These are phyloP conservation scores for Prunus mongolica DNA, from an alignment of 306 rosid species.

Conservation along the genomic window DNA sequence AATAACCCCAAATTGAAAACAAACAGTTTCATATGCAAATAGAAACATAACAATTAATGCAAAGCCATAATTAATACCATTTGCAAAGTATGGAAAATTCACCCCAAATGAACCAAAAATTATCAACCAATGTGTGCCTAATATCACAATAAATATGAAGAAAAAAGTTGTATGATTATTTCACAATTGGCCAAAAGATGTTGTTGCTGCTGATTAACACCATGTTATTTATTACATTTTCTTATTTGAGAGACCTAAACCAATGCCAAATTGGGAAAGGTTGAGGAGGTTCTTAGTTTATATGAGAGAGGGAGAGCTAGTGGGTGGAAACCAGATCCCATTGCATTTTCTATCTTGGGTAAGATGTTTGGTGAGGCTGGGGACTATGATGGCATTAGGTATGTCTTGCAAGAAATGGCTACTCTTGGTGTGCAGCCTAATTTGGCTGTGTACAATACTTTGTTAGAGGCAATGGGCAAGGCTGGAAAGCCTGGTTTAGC, in stretches of 20 bases:
- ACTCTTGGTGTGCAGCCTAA: constrained; percentile 72
- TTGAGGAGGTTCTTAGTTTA: constrained; percentile 75
- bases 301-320: constrained; percentile 85
- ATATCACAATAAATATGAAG: neutral
- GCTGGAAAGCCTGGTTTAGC: constrained; percentile 96
- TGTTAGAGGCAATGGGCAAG: constrained; percentile 95
- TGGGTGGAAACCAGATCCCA: constrained; percentile 86
- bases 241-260: neutral
- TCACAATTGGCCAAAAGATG: neutral
- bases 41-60: no score
- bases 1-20: no score
- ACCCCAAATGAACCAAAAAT: no score
- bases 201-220: no score
- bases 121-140: no score
- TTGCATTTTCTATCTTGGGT: constrained; percentile 74
- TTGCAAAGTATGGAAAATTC: no score
- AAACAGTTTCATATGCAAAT: no score
- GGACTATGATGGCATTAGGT: constrained; percentile 78
- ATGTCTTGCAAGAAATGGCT: constrained; percentile 85
- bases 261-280: constrained; percentile 70
- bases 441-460: constrained; percentile 78
- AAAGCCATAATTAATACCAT: no score
- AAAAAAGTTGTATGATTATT: neutral
- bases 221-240: neutral
- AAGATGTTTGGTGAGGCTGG: constrained; percentile 98